Evolutionary conservation across 257 asterid genomes (phyloP).

Genomic region (Echites panduratus): DNA sequence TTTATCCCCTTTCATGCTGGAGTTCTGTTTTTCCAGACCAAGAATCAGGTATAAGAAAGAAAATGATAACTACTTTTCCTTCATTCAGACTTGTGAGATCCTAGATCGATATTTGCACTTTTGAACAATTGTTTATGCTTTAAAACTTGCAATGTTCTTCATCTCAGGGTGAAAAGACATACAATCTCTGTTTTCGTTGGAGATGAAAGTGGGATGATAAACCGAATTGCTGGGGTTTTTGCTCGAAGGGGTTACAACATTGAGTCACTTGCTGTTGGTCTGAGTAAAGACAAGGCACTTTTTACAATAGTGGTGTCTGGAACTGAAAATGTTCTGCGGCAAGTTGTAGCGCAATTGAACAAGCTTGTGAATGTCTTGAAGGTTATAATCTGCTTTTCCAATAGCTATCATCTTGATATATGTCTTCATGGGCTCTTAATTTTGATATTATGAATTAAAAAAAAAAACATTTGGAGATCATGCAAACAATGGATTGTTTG

Average conservation of each 20-base stretch:
- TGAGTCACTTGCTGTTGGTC: conserved; percentile 88
- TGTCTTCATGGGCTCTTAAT: background rate
- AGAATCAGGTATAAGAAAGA: background rate
- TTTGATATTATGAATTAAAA: background rate
- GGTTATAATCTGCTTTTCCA: conserved; percentile 27
- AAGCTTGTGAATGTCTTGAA: conserved; percentile 75
- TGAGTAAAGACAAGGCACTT: conserved; percentile 79
- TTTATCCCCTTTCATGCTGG: background rate
- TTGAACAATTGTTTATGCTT: background rate
- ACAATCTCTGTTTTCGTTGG: conserved; percentile 85
- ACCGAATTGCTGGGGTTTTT: conserved; percentile 85
- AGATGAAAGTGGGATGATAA: conserved; percentile 86
- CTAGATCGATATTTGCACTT: background rate
- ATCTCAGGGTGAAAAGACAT: conserved; percentile 55
- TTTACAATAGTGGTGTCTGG: conserved; percentile 86
- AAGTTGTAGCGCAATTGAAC: conserved; percentile 77
- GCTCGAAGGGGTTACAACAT: conserved; percentile 88
- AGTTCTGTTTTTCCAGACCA: background rate
- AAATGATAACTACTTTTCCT: background rate
- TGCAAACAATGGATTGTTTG: background rate
- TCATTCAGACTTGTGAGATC: background rate
- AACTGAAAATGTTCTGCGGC: conserved; percentile 59
- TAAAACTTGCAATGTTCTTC: conserved; percentile 15
- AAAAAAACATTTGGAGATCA: background rate
- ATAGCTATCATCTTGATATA: conserved; percentile 1